These are phyloP conservation scores for Setaria italica DNA, from an alignment of 202 grass and related monocot genomes.

Conservation along the genomic window DNA sequence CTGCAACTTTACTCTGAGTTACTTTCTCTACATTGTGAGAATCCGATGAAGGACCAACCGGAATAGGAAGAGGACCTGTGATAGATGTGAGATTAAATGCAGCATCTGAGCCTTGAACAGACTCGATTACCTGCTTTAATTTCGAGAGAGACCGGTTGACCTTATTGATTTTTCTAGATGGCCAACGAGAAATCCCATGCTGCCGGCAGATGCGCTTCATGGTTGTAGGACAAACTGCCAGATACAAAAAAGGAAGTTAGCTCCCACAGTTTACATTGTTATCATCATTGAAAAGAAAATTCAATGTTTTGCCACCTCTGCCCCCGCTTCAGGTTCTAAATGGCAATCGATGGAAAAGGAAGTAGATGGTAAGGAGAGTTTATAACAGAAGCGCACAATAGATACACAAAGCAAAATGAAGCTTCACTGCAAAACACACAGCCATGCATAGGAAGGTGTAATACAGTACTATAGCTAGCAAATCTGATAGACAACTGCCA, in stretches of 20 bases:
- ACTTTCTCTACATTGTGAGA: constrained; percentile 62
- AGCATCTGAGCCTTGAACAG: constrained; percentile 76
- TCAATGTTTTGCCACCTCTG: background rate
- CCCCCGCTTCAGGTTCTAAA: constrained; percentile 20
- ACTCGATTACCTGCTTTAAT: constrained; percentile 94
- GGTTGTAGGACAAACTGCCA: constrained; percentile 92
- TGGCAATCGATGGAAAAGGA: background rate
- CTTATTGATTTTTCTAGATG: constrained; percentile 97
- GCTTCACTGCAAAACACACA: background rate
- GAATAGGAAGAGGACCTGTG: constrained; percentile 69
- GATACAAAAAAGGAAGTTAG: constrained; percentile 39
- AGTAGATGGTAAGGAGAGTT: background rate
- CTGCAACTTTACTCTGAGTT: constrained; percentile 53
- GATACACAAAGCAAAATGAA: background rate
- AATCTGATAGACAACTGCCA: background rate
- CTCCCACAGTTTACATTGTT: background rate
- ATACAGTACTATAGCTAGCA: background rate
- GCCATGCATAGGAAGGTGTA: no score
- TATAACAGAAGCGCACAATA: background rate
- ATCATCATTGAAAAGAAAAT: background rate
- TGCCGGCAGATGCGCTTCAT: constrained; percentile 99
- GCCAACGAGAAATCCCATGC: constrained; percentile 91
- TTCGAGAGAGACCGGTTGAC: constrained; percentile 96
- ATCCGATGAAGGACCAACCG: constrained; percentile 62
- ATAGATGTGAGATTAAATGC: constrained; percentile 80